A percentile compares a stretch with the other conserved stretches of the same genome.
Evolutionary conservation across 805 yeast genomes (phyloP).

Genomic region (Candida ulmi): DNA sequence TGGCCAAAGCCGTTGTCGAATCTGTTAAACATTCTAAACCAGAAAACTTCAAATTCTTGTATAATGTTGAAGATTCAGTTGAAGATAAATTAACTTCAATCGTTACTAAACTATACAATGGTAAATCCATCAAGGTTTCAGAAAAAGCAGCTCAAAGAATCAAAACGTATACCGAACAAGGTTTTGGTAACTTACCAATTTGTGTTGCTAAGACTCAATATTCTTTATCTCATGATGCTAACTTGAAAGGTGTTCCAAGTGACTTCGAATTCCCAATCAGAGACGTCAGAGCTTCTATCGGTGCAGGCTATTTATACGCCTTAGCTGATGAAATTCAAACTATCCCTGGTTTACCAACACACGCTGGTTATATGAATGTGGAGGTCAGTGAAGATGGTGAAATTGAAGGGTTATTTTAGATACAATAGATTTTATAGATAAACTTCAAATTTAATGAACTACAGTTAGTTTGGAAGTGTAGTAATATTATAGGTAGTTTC

Average conservation of each 20-base stretch:
- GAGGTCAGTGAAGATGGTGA: constrained; percentile 78
- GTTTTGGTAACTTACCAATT: constrained; percentile 71
- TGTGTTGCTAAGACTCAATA: constrained; percentile 86
- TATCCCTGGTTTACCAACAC: constrained; percentile 82
- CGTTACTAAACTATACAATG: constrained; percentile 77
- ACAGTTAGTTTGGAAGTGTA: too few species aligned
- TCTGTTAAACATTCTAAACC: constrained; percentile 45
- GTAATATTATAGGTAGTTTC: too few species aligned
- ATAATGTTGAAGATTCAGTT: constrained; percentile 55
- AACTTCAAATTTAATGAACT: too few species aligned
- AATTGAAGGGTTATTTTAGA: constrained; percentile 73
- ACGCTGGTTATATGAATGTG: constrained; percentile 82
- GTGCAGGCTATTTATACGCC: constrained; percentile 83
- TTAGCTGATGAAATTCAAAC: constrained; percentile 84
- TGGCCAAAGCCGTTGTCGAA: constrained; percentile 65
- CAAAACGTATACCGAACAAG: constrained; percentile 63
- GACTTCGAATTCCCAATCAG: constrained; percentile 78
- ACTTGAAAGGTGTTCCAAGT: constrained; percentile 76
- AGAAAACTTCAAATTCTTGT: constrained; percentile 45
- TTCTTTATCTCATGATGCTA: constrained; percentile 78
- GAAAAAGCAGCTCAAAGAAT: constrained; percentile 68
- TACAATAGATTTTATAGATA: neutral
- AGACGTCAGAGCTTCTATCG: constrained; percentile 71
- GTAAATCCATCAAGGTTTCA: constrained; percentile 61
- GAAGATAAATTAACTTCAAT: constrained; percentile 64